Evolutionary conservation across 2,329 filamentous ascomycete genomes (phyloP), one percentile per base, ranked within the genome.

Genomic region (Diaporthe citrichinensis): DNA sequence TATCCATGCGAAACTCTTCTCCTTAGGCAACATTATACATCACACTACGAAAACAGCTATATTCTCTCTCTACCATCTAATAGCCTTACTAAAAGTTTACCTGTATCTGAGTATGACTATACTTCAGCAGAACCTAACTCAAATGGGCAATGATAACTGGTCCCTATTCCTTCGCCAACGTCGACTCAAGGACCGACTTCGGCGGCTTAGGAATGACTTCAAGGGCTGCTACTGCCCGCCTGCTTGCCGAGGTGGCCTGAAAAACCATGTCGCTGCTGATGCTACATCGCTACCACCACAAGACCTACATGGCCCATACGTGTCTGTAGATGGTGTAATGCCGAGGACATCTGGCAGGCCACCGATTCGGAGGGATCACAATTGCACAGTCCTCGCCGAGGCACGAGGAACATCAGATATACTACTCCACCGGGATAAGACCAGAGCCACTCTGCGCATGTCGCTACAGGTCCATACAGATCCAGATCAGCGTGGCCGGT

Each of bases 371-470:
- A 25, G 3, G 10, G 6, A 23, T 23, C 14, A 10, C 1, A 17
- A n/a, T 1, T 31, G 15, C 5, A 3, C 3, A 15, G 25, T 67
- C 6, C 61, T 67, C 9, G 61, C 61, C 1, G 61, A 67, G 44
- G 61, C 44, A 23, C 61, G 61, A 36, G 61, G 61, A 23, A 67
- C 44, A 9, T 67, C 61, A 23, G 61, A 51, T 31, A 51, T 67
- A 49, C 41, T 34, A 3, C 61, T 67, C 2, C 20, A 17, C 4
- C 61, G 41, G 4, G 20, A n/a, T 14, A 36, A 15, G 12, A 51
- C 61, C 3, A 49, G 61, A 44, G 61, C 61, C 28, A 67, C 61
- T 31, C 20, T 67, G 25, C 28, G 61, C 12, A 67, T 67, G 28
- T 67, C 61, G 20, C 44, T 67, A 14, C 61, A 67, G 15, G 41